Conservation (phyloP, 176 grass and related monocot species). For the Themeda triandra region DNA sequence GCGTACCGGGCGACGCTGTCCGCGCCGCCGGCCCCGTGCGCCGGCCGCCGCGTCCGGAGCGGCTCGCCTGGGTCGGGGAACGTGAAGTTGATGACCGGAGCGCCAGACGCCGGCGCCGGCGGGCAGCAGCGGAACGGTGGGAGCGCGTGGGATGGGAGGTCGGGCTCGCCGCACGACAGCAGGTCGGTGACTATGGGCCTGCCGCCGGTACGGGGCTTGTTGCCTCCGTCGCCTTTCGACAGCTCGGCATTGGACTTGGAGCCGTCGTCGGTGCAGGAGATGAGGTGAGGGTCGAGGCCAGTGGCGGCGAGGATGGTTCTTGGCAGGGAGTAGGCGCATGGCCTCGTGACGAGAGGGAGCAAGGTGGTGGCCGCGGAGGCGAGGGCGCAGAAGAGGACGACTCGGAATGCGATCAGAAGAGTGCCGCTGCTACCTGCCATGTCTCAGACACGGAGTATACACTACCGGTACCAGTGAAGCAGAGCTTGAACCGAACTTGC, state of each 20-base stretch:
- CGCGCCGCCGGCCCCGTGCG: slow-evolving; percentile 2
- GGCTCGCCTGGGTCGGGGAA: slow-evolving; percentile 29
- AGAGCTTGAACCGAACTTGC: no score
- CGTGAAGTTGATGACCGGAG: slow-evolving; percentile 4
- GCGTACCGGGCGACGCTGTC: slow-evolving; percentile 41
- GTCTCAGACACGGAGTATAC: not conserved
- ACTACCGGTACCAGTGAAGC: no score
- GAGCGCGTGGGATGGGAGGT: not conserved
- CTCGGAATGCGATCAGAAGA: not conserved
- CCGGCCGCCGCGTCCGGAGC: slow-evolving; percentile 32
- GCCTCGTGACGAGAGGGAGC: not conserved
- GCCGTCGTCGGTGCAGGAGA: not conserved
- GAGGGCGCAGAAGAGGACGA: not conserved
- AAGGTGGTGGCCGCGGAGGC: not conserved
- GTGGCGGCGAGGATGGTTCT: slow-evolving; percentile 17
- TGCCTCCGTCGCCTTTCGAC: not conserved
- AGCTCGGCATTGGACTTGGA: not conserved
- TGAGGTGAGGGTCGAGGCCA: slow-evolving; percentile 18
- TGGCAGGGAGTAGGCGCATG: slow-evolving; percentile 1
- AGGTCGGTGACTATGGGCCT: slow-evolving; percentile 30
- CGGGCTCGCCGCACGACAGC: not conserved
- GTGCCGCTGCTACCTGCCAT: not conserved
- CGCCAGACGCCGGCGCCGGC: not conserved
- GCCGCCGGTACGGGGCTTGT: not conserved
- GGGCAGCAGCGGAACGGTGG: slow-evolving; percentile 37